Conservation (phyloP, 2,329 filamentous ascomycete genomes). For the Pseudogymnoascus sp. region DNA sequence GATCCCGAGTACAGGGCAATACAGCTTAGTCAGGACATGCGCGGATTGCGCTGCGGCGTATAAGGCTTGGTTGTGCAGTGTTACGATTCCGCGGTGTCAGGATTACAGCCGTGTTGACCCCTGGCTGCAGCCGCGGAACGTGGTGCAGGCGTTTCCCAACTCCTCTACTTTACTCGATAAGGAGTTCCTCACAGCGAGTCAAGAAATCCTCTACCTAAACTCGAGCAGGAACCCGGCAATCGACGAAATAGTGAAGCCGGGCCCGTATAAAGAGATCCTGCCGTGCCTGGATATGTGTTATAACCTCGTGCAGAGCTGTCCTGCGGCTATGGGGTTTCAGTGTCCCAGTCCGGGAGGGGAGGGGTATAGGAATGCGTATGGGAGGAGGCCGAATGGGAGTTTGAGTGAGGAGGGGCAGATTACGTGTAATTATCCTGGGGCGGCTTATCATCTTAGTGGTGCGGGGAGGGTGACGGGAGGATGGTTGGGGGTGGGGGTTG, state of each 20-base stretch:
- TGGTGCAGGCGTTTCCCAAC: conserved; percentile 63
- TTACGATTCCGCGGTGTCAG: conserved; percentile 85
- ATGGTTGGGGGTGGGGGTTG: conserved; percentile 7
- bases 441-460: conserved; percentile 43
- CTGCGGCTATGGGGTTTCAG: conserved; percentile 63
- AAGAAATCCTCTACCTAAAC: conserved; percentile 32
- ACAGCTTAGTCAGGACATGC: conserved; percentile 75
- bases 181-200: conserved; percentile 18
- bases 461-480: not conserved
- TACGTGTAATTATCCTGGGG: conserved; percentile 57
- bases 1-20: conserved; percentile 62
- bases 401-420: conserved; percentile 29
- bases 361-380: conserved; percentile 44
- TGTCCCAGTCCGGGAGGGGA: conserved; percentile 53
- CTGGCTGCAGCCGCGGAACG: conserved; percentile 58
- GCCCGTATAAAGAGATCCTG: conserved; percentile 88
- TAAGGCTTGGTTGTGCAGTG: conserved; percentile 91
- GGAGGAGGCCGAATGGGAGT: conserved; percentile 22
- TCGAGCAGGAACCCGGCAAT: conserved; percentile 65
- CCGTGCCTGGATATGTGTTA: conserved; percentile 88
- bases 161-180: conserved; percentile 45
- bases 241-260: conserved; percentile 64
- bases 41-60: conserved; percentile 71
- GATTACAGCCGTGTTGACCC: conserved; percentile 59
- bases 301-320: conserved; percentile 76